These are phyloP conservation scores for Ceratocystis smalleyi DNA, from an alignment of 2,329 filamentous ascomycete species.

Conservation along the genomic window DNA sequence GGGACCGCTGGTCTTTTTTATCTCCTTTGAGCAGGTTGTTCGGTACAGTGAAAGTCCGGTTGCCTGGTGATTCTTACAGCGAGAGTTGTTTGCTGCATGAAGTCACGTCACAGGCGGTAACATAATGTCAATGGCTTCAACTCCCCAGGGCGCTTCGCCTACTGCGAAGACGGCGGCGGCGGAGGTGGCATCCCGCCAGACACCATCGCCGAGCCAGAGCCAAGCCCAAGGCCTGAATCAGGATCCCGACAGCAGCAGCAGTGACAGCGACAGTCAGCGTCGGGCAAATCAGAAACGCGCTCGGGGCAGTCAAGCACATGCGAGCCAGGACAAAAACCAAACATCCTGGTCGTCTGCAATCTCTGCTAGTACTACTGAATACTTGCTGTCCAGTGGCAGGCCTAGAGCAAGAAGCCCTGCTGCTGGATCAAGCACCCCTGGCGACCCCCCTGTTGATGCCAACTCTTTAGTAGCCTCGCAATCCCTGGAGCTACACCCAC, in stretches of 20 bases:
- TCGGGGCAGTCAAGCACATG: neutral
- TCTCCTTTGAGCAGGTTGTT: no score
- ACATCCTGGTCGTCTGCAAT: neutral
- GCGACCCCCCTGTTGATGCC: neutral
- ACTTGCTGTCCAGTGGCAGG: neutral
- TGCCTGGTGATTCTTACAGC: neutral
- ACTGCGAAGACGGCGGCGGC: neutral
- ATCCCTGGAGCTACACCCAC: neutral
- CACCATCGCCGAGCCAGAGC: neutral
- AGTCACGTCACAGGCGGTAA: neutral
- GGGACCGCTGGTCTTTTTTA: no score
- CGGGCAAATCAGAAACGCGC: neutral
- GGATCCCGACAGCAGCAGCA: neutral
- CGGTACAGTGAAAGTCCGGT: neutral
- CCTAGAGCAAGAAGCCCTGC: neutral
- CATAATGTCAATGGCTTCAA: neutral
- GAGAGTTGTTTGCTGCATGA: neutral
- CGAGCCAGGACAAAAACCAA: neutral
- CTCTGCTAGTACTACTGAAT: neutral
- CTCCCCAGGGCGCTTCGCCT: neutral
- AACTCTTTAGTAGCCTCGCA: neutral
- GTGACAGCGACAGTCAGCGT: neutral
- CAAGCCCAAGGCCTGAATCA: neutral
- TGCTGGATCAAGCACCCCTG: neutral
- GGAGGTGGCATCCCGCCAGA: neutral